Conservation (phyloP, 768 basidiomycete species). For the Termitomyces sp. region DNA sequence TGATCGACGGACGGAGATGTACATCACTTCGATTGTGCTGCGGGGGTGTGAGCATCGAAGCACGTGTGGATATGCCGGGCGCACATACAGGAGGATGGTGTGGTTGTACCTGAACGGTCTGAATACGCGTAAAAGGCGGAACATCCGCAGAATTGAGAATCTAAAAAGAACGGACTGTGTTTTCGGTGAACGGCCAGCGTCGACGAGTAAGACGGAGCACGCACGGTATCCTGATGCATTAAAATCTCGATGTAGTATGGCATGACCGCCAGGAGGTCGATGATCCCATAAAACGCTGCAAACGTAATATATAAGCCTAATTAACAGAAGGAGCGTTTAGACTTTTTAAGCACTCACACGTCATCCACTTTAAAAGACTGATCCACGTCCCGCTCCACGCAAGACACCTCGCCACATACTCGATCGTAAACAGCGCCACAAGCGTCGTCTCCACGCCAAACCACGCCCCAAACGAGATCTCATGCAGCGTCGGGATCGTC, state of each 20-base stretch:
- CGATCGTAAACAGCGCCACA: slow-evolving; percentile 83
- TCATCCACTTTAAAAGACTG: slow-evolving; percentile 59
- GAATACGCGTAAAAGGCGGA: slow-evolving; percentile 86
- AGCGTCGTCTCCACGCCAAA: slow-evolving; percentile 87
- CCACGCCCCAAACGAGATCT: slow-evolving; percentile 68
- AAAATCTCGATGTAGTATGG: slow-evolving; percentile 90
- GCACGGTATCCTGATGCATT: slow-evolving; percentile 80
- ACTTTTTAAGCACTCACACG: slow-evolving; percentile 54
- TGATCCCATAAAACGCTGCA: slow-evolving; percentile 76
- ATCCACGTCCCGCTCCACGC: slow-evolving; percentile 76
- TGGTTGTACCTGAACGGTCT: slow-evolving; percentile 84
- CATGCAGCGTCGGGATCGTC: slow-evolving; percentile 76
- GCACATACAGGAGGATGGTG: slow-evolving; percentile 73
- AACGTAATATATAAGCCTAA: slow-evolving; percentile 12
- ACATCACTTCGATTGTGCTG: slow-evolving; percentile 92
- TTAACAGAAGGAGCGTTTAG: neutral
- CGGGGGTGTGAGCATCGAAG: neutral
- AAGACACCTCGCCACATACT: slow-evolving; percentile 69
- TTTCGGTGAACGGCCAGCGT: neutral
- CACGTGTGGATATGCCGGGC: neutral
- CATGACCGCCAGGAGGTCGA: slow-evolving; percentile 81
- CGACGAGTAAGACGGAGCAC: slow-evolving; percentile 21
- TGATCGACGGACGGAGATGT: slow-evolving; percentile 79
- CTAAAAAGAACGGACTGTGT: slow-evolving; percentile 82
- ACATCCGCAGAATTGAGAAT: slow-evolving; percentile 89